Percentiles rank a stretch among this genome's conserved stretches.
Conservation (phyloP, 2,329 filamentous ascomycete species). For the Alternaria conjuncta region DNA sequence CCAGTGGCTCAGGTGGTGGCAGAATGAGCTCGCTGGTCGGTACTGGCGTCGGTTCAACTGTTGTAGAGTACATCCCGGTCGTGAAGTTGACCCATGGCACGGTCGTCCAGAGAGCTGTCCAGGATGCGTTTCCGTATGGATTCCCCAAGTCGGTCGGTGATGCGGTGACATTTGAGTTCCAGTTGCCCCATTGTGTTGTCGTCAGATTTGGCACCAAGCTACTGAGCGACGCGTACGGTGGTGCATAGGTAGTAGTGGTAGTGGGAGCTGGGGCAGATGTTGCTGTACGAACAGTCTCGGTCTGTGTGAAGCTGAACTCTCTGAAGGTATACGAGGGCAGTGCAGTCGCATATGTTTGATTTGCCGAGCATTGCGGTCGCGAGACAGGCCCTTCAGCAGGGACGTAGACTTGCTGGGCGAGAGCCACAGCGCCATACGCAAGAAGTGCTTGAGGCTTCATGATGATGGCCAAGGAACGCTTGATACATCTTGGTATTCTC, state of each 20-base stretch:
- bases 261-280: conserved; percentile 44
- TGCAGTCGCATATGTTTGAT: conserved; percentile 33
- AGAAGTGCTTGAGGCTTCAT: conserved; percentile 25
- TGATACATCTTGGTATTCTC: background rate
- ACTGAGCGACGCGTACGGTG: conserved; percentile 45
- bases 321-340: conserved; percentile 40
- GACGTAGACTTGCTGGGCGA: conserved; percentile 48
- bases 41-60: conserved; percentile 62
- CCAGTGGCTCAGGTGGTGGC: conserved; percentile 61
- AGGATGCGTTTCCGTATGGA: conserved; percentile 51
- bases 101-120: conserved; percentile 47
- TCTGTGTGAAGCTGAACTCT: conserved; percentile 48
- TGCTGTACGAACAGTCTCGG: conserved; percentile 49
- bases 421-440: conserved; percentile 9
- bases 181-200: conserved; percentile 53
- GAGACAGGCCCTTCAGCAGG: conserved; percentile 35
- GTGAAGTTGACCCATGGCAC: conserved; percentile 48
- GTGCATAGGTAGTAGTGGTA: conserved; percentile 45
- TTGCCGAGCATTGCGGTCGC: conserved; percentile 36
- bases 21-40: conserved; percentile 62
- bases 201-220: conserved; percentile 44
- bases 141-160: conserved; percentile 43
- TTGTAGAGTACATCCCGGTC: conserved; percentile 55
- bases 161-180: conserved; percentile 46
- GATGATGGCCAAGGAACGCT: background rate